A percentile compares a stretch with the other conserved stretches of the same genome.
Evolutionary conservation across 768 basidiomycete species (phyloP).

Genomic region (Boletus speciosus): DNA sequence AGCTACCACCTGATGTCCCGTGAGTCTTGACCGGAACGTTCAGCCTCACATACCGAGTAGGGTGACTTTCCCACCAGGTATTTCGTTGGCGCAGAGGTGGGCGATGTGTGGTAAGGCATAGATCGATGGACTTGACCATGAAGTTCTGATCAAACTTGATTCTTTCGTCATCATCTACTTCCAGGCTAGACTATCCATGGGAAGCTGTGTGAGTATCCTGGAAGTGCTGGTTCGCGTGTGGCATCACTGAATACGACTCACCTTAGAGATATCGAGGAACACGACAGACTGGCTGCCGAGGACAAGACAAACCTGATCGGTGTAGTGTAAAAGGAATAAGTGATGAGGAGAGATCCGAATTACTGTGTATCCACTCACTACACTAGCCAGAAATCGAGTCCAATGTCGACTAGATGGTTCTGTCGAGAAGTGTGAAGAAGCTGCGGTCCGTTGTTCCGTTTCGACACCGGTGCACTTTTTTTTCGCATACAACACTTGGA

Average conservation of each 20-base stretch:
- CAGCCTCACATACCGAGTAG: conserved; percentile 2
- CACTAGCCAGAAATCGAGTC: background rate
- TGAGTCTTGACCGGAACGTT: conserved; percentile 34
- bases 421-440: background rate
- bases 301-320: conserved; percentile 31
- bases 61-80: conserved; percentile 45
- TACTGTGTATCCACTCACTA: background rate
- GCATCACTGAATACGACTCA: background rate
- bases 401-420: background rate
- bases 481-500: background rate
- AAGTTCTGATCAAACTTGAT: conserved; percentile 13
- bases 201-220: conserved; percentile 57
- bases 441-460: background rate
- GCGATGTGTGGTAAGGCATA: conserved; percentile 63
- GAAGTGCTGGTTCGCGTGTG: background rate
- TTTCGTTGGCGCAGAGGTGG: conserved; percentile 75
- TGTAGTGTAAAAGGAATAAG: background rate
- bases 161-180: conserved; percentile 5
- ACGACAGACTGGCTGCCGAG: conserved; percentile 56
- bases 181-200: conserved; percentile 85
- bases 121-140: background rate
- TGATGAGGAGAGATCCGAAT: background rate
- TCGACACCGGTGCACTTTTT: background rate
- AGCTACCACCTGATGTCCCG: conserved; percentile 64
- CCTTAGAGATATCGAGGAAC: conserved; percentile 69